phyloP scores from a whole-genome alignment of 140 eudicot species.

The Stevia rebaudiana region DNA sequence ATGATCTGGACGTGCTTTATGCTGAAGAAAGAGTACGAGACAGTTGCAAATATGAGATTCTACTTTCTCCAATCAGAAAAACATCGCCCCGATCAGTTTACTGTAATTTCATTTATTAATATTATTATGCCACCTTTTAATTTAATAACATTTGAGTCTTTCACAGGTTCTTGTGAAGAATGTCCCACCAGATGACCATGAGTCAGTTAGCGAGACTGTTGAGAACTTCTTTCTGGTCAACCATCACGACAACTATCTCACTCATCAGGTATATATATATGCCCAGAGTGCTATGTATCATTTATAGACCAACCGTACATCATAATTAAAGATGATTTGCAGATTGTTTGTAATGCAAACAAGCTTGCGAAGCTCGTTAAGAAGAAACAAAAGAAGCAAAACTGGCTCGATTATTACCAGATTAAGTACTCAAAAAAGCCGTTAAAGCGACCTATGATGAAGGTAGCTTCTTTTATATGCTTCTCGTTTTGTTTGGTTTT shows the following conservation, averaged over 20 bases:
- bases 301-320: no score
- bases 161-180: slow-evolving; percentile 42
- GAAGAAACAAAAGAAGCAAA: slow-evolving; percentile 57
- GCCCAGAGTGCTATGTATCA: no score
- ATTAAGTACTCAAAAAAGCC: slow-evolving; percentile 61
- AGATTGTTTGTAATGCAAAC: slow-evolving; percentile 82
- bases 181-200: slow-evolving; percentile 34
- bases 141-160: not conserved
- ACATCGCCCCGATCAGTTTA: slow-evolving; percentile 86
- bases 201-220: slow-evolving; percentile 39
- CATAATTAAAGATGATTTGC: slow-evolving; percentile 14
- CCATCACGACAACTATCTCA: slow-evolving; percentile 46
- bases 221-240: slow-evolving; percentile 42
- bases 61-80: slow-evolving; percentile 80
- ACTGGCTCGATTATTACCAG: slow-evolving; percentile 87
- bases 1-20: slow-evolving; percentile 81
- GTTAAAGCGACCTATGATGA: slow-evolving; percentile 55
- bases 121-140: not conserved
- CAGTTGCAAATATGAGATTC: slow-evolving; percentile 65
- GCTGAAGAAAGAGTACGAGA: slow-evolving; percentile 64
- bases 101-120: slow-evolving; percentile 53
- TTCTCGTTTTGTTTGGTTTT: not conserved
- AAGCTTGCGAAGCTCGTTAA: slow-evolving; percentile 71
- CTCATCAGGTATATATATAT: slow-evolving; percentile 28
- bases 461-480: slow-evolving; percentile 38